Conservation (phyloP, 1,139 yeast genomes). For the Geotrichum australiense region DNA sequence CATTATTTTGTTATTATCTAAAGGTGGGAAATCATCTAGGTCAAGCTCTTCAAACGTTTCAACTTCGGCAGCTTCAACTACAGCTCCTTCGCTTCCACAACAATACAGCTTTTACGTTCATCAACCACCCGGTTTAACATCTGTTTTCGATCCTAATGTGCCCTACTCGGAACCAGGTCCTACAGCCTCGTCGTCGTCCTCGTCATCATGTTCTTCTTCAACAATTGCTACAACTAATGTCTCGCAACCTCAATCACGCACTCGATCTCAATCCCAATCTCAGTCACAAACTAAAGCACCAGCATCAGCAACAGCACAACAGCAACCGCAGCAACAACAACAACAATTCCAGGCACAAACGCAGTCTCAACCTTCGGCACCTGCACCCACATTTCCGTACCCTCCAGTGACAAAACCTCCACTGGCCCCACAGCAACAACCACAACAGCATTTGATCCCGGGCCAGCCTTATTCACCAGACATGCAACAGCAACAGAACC, state of each 20-base stretch:
- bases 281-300: not conserved
- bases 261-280: not conserved
- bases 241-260: slow-evolving; percentile 1
- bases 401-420: not conserved
- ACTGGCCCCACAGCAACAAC: not conserved
- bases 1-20: not conserved
- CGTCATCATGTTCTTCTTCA: too few relatives aligned
- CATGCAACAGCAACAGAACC: too few relatives aligned
- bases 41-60: slow-evolving; percentile 12
- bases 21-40: slow-evolving; percentile 14
- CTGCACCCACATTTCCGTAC: too few relatives aligned
- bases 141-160: slow-evolving; percentile 8
- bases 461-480: too few relatives aligned
- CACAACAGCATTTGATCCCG: not conserved
- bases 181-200: too few relatives aligned
- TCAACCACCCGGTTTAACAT: slow-evolving; percentile 9
- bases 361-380: too few relatives aligned
- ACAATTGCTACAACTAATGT: too few relatives aligned
- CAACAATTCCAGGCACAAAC: too few relatives aligned
- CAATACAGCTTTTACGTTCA: slow-evolving; percentile 8
- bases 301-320: not conserved
- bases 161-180: not conserved
- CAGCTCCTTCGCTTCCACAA: slow-evolving; percentile 3
- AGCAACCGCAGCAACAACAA: not conserved
- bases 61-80: slow-evolving; percentile 9